Percentiles rank a stretch among this genome's conserved stretches.
These are phyloP conservation scores for Chalciporus sphaerocephalus DNA, from an alignment of 768 basidiomycete species.

Conservation along the genomic window DNA sequence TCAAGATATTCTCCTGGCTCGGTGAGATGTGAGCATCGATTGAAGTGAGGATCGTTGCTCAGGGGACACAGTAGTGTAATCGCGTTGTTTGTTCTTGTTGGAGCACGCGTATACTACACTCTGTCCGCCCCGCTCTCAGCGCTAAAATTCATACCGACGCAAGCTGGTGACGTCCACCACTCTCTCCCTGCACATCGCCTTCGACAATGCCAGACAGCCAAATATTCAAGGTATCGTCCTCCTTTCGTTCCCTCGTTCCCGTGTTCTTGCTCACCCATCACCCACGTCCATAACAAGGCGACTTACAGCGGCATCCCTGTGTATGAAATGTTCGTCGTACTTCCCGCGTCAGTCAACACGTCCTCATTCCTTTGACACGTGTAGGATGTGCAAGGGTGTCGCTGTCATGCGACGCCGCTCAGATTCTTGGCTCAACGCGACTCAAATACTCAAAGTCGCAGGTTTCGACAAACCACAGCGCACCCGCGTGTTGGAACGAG, in stretches of 20 bases:
- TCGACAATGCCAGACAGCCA: conserved; percentile 70
- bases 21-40: background rate
- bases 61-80: conserved; percentile 13
- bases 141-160: conserved; percentile 10
- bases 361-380: conserved; percentile 38
- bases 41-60: background rate
- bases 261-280: conserved; percentile 6
- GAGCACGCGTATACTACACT: conserved; percentile 31
- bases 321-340: conserved; percentile 73
- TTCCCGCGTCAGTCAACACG: conserved; percentile 34
- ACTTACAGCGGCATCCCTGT: conserved; percentile 93
- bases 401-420: conserved; percentile 96
- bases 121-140: conserved; percentile 17
- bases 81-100: conserved; percentile 42
- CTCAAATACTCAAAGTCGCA: conserved; percentile 97
- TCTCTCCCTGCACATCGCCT: conserved; percentile 8
- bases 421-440: conserved; percentile 98
- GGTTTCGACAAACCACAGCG: conserved; percentile 99
- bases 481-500: conserved; percentile 94
- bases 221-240: conserved; percentile 74
- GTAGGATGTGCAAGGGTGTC: conserved; percentile 90
- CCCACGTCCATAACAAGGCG: conserved; percentile 47
- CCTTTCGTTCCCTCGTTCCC: background rate
- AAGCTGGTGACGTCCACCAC: conserved; percentile 1
- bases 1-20: background rate